These are phyloP conservation scores for Magnaporthiopsis poae DNA, from an alignment of 2,329 filamentous ascomycete genomes.

Conservation along the genomic window DNA sequence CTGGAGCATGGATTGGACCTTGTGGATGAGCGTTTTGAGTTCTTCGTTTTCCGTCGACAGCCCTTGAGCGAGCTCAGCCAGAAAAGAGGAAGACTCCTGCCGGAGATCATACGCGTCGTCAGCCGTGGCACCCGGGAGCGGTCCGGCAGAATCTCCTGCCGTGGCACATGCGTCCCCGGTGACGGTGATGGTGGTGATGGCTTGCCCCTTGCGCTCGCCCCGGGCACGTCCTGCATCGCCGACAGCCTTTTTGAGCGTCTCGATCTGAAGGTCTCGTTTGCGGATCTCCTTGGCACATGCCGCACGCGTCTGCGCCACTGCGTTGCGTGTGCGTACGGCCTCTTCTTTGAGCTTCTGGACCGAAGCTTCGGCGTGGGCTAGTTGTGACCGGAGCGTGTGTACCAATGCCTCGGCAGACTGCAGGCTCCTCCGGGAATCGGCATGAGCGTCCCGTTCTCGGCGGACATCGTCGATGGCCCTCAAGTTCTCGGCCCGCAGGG, in stretches of 20 bases:
- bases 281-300: slow-evolving; percentile 85
- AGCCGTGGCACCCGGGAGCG: slow-evolving; percentile 1
- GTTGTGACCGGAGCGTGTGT: slow-evolving; percentile 56
- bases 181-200: slow-evolving; percentile 47
- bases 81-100: slow-evolving; percentile 81
- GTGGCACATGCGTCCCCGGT: slow-evolving; percentile 27
- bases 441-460: slow-evolving; percentile 43
- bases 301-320: slow-evolving; percentile 72
- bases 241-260: slow-evolving; percentile 78
- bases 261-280: slow-evolving; percentile 80
- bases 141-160: background rate
- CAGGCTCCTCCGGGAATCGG: slow-evolving; percentile 45
- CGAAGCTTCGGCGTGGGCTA: slow-evolving; percentile 63
- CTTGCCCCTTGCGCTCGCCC: slow-evolving; percentile 44
- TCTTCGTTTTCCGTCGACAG: slow-evolving; percentile 88
- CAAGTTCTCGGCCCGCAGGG: slow-evolving; percentile 62
- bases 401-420: slow-evolving; percentile 60
- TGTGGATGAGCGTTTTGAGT: slow-evolving; percentile 60
- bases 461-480: slow-evolving; percentile 62
- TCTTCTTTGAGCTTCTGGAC: slow-evolving; percentile 76
- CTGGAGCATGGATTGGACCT: slow-evolving; percentile 61
- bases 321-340: slow-evolving; percentile 64
- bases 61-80: slow-evolving; percentile 72
- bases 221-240: slow-evolving; percentile 57
- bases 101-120: slow-evolving; percentile 56